Conservation (phyloP, 805 yeast species). For the Candida piceae region DNA sequence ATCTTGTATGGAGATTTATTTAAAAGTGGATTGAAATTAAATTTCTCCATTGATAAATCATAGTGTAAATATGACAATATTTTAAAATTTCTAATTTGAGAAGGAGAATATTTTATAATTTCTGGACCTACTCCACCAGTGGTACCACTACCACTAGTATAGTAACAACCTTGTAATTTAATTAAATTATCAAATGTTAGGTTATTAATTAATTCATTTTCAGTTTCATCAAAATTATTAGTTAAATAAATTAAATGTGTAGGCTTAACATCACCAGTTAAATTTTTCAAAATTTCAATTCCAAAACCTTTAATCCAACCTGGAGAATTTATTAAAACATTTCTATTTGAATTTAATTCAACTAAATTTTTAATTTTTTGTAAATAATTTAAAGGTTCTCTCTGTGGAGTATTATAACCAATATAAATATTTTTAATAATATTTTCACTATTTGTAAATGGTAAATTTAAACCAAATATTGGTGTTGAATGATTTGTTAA, state of each 20-base stretch:
- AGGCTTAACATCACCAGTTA: constrained; percentile 44
- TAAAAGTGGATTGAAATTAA: constrained; percentile 41
- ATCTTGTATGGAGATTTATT: constrained; percentile 36
- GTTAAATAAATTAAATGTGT: constrained; percentile 54
- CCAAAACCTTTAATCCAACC: constrained; percentile 94
- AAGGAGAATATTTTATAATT: constrained; percentile 38
- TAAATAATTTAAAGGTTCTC: constrained; percentile 55
- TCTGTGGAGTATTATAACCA: constrained; percentile 68
- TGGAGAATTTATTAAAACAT: constrained; percentile 68
- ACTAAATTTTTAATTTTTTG: constrained; percentile 38
- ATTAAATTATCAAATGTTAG: constrained; percentile 21
- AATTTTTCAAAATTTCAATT: constrained; percentile 49
- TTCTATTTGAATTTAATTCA: constrained; percentile 23
- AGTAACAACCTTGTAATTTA: constrained; percentile 33
- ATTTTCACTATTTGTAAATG: constrained; percentile 28
- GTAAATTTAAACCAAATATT: constrained; percentile 35
- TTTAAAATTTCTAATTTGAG: constrained; percentile 49
- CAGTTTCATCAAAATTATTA: constrained; percentile 28
- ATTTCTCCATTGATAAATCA: constrained; percentile 15
- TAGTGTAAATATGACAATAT: constrained; percentile 51
- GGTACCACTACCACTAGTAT: constrained; percentile 5
- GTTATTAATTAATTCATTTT: constrained; percentile 25
- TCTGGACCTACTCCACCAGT: constrained; percentile 8
- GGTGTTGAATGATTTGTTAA: constrained; percentile 34
- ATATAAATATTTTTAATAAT: constrained; percentile 33